phyloP scores from a whole-genome alignment of 2,329 filamentous ascomycete species.

The Neophaeococcomyces aloes region DNA sequence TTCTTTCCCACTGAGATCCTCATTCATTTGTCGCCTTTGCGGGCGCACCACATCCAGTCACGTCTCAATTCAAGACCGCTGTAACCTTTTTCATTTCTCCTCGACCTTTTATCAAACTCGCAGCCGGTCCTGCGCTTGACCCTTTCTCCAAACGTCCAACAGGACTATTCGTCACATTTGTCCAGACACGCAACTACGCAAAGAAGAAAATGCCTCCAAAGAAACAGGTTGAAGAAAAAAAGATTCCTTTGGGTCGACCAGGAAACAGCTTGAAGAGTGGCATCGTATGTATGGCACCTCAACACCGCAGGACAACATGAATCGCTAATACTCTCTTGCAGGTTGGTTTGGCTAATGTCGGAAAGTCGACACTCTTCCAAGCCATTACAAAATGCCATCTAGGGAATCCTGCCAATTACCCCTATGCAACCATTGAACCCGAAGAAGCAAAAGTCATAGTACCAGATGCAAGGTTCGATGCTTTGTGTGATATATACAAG shows the following conservation, averaged over 20 bases:
- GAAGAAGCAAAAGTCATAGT: constrained; percentile 97
- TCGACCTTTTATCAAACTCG: constrained; percentile 42
- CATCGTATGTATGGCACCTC: constrained; percentile 64
- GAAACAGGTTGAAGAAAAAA: constrained; percentile 84
- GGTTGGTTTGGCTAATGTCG: constrained; percentile 98
- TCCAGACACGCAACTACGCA: constrained; percentile 40
- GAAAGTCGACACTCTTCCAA: constrained; percentile 99
- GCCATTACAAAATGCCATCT: constrained; percentile 96
- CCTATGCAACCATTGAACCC: constrained; percentile 96
- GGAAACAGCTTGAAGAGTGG: constrained; percentile 98
- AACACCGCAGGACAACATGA: constrained; percentile 1
- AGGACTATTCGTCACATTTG: constrained; percentile 10
- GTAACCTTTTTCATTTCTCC: constrained; percentile 43
- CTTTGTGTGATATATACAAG: constrained; percentile 92
- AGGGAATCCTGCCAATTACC: constrained; percentile 98
- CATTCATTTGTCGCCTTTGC: constrained; percentile 5
- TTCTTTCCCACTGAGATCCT: neutral
- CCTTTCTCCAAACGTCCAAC: constrained; percentile 23
- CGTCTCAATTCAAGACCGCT: constrained; percentile 2
- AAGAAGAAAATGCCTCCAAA: constrained; percentile 80
- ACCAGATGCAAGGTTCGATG: constrained; percentile 90
- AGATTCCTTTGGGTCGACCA: constrained; percentile 87
- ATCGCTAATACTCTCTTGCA: constrained; percentile 30
- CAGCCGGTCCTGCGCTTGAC: constrained; percentile 58
- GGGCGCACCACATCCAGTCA: constrained; percentile 5